These are phyloP conservation scores for Candida arabinofermentans DNA, from an alignment of 805 yeast genomes.

Conservation along the genomic window DNA sequence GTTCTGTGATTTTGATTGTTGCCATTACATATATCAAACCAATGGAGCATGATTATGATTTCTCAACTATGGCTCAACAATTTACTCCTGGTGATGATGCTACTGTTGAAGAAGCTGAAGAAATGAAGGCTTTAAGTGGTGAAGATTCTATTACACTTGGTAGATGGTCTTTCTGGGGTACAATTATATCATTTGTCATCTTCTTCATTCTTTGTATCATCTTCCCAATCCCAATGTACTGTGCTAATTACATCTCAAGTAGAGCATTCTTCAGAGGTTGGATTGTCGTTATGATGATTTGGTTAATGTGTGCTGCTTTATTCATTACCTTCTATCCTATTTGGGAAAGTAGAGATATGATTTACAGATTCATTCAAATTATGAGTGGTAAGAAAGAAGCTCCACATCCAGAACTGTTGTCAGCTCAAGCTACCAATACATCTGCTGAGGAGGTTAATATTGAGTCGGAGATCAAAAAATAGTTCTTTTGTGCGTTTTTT, in stretches of 20 bases:
- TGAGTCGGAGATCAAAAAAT: conserved; percentile 3
- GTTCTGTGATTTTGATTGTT: conserved; percentile 27
- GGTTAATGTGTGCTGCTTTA: conserved; percentile 30
- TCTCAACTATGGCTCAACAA: conserved; percentile 22
- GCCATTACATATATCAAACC: conserved; percentile 26
- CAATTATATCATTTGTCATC: conserved; percentile 20
- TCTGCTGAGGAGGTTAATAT: conserved; percentile 7
- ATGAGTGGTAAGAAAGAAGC: conserved; percentile 16
- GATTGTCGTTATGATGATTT: conserved; percentile 33
- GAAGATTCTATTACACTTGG: conserved; percentile 17
- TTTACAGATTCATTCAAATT: conserved; percentile 11
- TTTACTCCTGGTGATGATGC: conserved; percentile 34
- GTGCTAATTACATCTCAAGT: conserved; percentile 29
- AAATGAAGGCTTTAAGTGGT: conserved; percentile 20
- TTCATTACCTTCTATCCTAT: conserved; percentile 32
- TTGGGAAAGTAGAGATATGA: conserved; percentile 30
- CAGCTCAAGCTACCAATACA: conserved; percentile 13
- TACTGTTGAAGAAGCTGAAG: conserved; percentile 27
- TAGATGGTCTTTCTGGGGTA: conserved; percentile 23
- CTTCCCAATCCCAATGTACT: conserved; percentile 33
- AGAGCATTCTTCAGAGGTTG: conserved; percentile 32
- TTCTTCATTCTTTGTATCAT: conserved; percentile 25
- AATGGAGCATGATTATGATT: conserved; percentile 26
- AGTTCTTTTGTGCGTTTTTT: not conserved
- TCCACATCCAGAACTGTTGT: conserved; percentile 11